Percentiles rank a stretch among this genome's conserved stretches.
Conservation (phyloP, 306 rosid species). For the Canavalia gladiata region DNA sequence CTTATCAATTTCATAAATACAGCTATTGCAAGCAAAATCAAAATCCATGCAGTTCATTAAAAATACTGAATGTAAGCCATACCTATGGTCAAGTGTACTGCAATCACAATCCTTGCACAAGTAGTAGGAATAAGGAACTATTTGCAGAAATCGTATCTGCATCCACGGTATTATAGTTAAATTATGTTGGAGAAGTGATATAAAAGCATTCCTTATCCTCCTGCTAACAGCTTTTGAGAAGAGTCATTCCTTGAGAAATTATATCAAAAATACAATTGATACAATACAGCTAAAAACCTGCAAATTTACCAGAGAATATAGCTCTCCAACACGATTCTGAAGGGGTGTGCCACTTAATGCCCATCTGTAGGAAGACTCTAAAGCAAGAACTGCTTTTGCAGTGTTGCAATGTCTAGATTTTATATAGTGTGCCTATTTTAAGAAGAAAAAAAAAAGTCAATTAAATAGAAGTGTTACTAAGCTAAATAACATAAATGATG, state of each 20-base stretch:
- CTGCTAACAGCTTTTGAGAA: no score
- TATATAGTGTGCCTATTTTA: constrained; percentile 80
- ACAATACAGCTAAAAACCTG: constrained; percentile 23
- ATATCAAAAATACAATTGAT: constrained; percentile 23
- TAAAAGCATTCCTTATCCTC: no score
- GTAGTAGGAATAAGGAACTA: constrained; percentile 82
- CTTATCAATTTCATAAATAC: background rate
- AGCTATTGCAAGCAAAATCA: background rate
- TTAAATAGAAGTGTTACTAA: background rate
- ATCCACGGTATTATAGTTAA: constrained; percentile 42
- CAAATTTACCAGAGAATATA: constrained; percentile 76
- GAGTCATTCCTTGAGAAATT: no score
- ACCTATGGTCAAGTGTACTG: constrained; percentile 83
- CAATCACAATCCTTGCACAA: constrained; percentile 97
- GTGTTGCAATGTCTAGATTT: constrained; percentile 77
- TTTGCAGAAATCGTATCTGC: constrained; percentile 88
- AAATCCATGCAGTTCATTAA: constrained; percentile 18
- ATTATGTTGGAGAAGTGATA: constrained; percentile 14
- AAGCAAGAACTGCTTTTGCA: constrained; percentile 79
- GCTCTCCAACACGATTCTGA: constrained; percentile 83
- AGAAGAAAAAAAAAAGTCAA: constrained; percentile 18
- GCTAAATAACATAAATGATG: no score
- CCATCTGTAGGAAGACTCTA: constrained; percentile 84
- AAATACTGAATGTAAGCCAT: constrained; percentile 33
- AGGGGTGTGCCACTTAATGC: constrained; percentile 93